Conservation (phyloP, 2,329 filamentous ascomycete genomes). For the Sodiomyces alkalinus region DNA sequence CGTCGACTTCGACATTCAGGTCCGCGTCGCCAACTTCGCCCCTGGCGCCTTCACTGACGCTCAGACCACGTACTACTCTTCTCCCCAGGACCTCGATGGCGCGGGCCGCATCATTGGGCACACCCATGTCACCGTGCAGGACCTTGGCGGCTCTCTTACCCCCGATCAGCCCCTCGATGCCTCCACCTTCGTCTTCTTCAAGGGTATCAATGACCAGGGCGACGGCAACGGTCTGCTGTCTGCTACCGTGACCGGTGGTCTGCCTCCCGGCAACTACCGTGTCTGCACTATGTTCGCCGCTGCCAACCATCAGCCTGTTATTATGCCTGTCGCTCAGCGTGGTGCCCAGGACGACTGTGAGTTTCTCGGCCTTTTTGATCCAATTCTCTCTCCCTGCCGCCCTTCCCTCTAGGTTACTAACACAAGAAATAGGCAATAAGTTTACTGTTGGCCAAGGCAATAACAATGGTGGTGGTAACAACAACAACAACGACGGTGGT, state of each 20-base stretch:
- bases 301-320: constrained; percentile 51
- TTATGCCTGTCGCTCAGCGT: constrained; percentile 53
- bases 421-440: constrained; percentile 10
- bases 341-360: constrained; percentile 49
- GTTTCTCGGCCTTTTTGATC: too few relatives aligned
- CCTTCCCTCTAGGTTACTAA: constrained; percentile 3
- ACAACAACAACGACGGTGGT: constrained; percentile 7
- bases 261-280: constrained; percentile 48
- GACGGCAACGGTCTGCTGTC: constrained; percentile 38
- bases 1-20: constrained; percentile 34
- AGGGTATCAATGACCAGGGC: constrained; percentile 48
- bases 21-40: constrained; percentile 36
- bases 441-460: constrained; percentile 10
- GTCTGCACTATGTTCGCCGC: constrained; percentile 47
- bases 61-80: constrained; percentile 42
- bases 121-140: constrained; percentile 43
- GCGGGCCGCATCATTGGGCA: constrained; percentile 39
- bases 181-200: constrained; percentile 44
- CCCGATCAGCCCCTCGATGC: constrained; percentile 37
- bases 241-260: constrained; percentile 39
- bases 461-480: constrained; percentile 8
- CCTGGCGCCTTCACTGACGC: constrained; percentile 48
- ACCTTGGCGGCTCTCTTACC: constrained; percentile 33
- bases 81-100: constrained; percentile 36
- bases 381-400: background rate